phyloP scores from a whole-genome alignment of 257 asterid genomes.

The Fraxinus quadrangulata region DNA sequence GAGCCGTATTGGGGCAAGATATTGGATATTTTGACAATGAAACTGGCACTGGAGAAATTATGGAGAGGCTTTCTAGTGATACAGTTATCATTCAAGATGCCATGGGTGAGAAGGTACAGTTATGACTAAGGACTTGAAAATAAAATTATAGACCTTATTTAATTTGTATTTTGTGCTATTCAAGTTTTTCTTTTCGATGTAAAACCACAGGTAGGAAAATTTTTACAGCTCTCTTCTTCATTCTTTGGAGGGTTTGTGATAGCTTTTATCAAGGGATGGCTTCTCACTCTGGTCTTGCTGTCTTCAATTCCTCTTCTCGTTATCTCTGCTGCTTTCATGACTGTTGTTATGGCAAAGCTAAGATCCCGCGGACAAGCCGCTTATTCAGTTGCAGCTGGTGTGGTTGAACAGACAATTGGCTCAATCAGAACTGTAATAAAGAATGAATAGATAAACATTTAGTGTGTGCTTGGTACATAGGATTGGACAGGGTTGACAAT shows the following conservation, averaged over 20 bases:
- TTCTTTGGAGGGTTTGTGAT: conserved; percentile 60
- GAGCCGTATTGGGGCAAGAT: conserved; percentile 62
- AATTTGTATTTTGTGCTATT: neutral
- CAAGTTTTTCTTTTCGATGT: neutral
- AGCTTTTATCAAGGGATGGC: conserved; percentile 64
- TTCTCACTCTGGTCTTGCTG: conserved; percentile 56
- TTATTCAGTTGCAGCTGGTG: conserved; percentile 58
- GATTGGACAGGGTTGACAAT: neutral
- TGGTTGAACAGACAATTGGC: conserved; percentile 60
- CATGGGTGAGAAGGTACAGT: conserved; percentile 68
- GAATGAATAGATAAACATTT: neutral
- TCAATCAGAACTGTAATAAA: conserved; percentile 61
- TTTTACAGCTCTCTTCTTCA: conserved; percentile 52
- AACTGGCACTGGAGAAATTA: conserved; percentile 53
- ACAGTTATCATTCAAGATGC: conserved; percentile 61
- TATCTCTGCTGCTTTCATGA: conserved; percentile 48
- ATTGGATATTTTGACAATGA: conserved; percentile 63
- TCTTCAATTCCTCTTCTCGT: conserved; percentile 62
- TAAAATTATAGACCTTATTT: neutral
- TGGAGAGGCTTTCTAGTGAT: conserved; percentile 52
- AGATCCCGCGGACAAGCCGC: conserved; percentile 46
- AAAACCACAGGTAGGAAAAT: conserved; percentile 54
- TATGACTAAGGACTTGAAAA: neutral
- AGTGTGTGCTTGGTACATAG: neutral
- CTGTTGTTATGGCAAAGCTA: conserved; percentile 39